phyloP scores from a whole-genome alignment of 2,329 filamentous ascomycete species.

The Didymella pinodella region DNA sequence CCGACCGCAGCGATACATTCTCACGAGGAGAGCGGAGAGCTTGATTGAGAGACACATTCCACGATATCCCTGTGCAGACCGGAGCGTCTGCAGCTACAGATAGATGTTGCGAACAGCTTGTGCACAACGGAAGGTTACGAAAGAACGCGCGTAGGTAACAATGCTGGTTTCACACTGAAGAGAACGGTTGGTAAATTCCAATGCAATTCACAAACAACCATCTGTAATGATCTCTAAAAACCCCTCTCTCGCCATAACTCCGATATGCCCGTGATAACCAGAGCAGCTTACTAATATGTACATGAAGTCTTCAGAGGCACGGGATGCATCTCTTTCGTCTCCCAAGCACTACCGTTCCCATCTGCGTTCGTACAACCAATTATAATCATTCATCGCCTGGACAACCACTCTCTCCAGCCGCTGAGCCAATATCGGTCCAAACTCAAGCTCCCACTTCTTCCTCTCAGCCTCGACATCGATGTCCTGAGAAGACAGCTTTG shows the following conservation, averaged over 20 bases:
- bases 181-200: background rate
- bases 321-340: too few species aligned
- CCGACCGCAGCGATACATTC: background rate
- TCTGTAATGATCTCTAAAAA: too few species aligned
- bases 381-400: background rate
- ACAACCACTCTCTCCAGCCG: slow-evolving; percentile 24
- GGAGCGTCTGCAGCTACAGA: background rate
- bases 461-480: slow-evolving; percentile 20
- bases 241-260: too few species aligned
- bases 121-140: background rate
- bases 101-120: too few species aligned
- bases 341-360: background rate
- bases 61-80: background rate
- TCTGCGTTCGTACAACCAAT: slow-evolving; percentile 20
- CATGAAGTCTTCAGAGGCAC: too few species aligned
- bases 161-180: background rate
- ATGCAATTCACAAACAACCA: background rate
- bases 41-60: background rate
- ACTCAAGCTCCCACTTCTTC: slow-evolving; percentile 29
- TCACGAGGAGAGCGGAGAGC: background rate
- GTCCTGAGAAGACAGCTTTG: slow-evolving; percentile 15
- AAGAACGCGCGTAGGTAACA: too few species aligned
- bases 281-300: too few species aligned
- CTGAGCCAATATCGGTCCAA: slow-evolving; percentile 26
- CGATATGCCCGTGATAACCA: too few species aligned